Evolutionary conservation across 2,329 filamentous ascomycete species (phyloP), one percentile per base, ranked within the genome.

Genomic region (Cercospora janseana): DNA sequence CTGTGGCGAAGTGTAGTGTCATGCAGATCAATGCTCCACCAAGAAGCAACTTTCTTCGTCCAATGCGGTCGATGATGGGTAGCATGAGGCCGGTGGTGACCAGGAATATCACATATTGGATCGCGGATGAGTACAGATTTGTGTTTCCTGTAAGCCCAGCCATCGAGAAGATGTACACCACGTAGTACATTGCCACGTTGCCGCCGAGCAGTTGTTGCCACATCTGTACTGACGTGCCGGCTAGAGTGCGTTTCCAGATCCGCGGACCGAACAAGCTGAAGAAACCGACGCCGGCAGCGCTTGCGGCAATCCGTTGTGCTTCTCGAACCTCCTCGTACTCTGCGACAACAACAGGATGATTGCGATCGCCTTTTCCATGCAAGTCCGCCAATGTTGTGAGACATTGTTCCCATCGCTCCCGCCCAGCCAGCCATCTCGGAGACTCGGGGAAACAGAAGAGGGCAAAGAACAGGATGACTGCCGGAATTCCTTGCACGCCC

Each of bases 131-230:
- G 44, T 68, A 64, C 5, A 71, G 61, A 13, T 76, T 77, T 46
- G 75, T 67, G 47, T 80, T 76, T 6, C 76, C 75, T 6, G 62
- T 69, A 46, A 82, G 73, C 28, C 76, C 75, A 4, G 79, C 79
- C 78, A 82, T 82, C 46, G 76, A 65, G 57, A 80, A 81, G 52
- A 82, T 77, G 63, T 80, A 82, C 1, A 79, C 76, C 49, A 82
- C 75, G 51, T 83, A 83, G 50, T 61, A 61, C 46, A 64, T 69
- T 18, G 55, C 55, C 1, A 51, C 6, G 13, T 66, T 63, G 4
- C 61, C 62, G 15, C 72, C 74, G 4, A 65, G 61, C 4, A 76
- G 60, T 38, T 78, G 71, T 62, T 80, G 78, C 77, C 79, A 81
- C 28, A 76, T 76, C 61, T 82, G 79, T 1, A 80, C 76, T 8